Conservation (phyloP, 129 eudicot genomes). For the Flaveria brownii region DNA sequence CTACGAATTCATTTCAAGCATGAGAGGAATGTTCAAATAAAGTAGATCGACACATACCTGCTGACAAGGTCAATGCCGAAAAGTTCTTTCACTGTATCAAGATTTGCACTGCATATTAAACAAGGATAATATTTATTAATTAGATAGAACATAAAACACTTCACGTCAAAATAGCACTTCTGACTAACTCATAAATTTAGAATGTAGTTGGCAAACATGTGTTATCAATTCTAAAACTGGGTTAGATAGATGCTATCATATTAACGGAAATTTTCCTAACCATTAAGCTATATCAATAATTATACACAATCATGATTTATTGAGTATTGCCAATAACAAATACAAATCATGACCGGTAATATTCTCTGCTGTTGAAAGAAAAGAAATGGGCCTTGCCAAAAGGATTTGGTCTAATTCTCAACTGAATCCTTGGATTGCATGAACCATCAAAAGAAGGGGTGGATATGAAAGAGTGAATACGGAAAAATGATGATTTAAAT, state of each 20-base stretch:
- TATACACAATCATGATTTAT: background rate
- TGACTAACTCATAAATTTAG: background rate
- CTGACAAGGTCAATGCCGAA: slow-evolving; percentile 87
- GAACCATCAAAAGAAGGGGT: no score
- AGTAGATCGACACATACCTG: slow-evolving; percentile 53
- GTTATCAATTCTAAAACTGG: background rate
- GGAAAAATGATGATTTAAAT: no score
- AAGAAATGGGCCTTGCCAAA: no score
- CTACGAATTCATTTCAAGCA: slow-evolving; percentile 8
- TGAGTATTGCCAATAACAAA: background rate
- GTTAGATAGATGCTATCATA: background rate
- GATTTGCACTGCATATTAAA: slow-evolving; percentile 57
- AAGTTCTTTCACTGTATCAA: slow-evolving; percentile 71
- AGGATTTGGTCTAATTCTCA: no score
- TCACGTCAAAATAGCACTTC: background rate
- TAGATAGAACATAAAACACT: slow-evolving; percentile 4
- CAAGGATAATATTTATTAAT: slow-evolving; percentile 12
- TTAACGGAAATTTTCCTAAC: background rate
- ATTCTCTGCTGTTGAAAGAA: background rate
- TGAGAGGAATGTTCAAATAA: background rate
- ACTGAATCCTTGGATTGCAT: no score
- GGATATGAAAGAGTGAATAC: no score
- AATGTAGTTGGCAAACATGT: background rate
- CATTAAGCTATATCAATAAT: slow-evolving; percentile 11
- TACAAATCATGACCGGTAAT: background rate